A percentile compares a stretch with the other conserved stretches of the same genome.
These are phyloP conservation scores for Anacardium occidentale DNA, from an alignment of 345 rosid species.

Conservation along the genomic window DNA sequence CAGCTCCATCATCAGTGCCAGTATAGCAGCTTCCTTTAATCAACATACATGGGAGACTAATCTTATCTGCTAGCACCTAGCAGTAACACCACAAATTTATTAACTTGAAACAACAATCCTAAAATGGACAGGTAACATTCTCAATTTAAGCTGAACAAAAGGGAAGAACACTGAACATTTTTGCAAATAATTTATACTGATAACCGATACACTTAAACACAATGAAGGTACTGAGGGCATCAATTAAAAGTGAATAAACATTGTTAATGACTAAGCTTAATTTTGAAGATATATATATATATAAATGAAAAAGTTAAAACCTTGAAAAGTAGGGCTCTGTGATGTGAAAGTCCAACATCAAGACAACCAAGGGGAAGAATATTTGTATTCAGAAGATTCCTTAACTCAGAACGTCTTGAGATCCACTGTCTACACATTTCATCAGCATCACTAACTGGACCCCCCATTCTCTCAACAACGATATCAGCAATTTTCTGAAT, in stretches of 20 bases:
- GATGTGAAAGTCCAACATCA: slow-evolving; percentile 92
- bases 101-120: slow-evolving; percentile 24
- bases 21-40: slow-evolving; percentile 95
- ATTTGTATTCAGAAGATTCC: slow-evolving; percentile 52
- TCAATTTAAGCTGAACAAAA: not conserved
- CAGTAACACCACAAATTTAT: slow-evolving; percentile 27
- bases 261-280: slow-evolving; percentile 6
- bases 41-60: slow-evolving; percentile 89
- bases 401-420: slow-evolving; percentile 56
- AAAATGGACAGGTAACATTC: slow-evolving; percentile 9
- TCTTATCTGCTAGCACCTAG: slow-evolving; percentile 87
- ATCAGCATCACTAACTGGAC: slow-evolving; percentile 82
- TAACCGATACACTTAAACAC: slow-evolving; percentile 8
- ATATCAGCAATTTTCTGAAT: slow-evolving; percentile 85
- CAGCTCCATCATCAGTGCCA: slow-evolving; percentile 97
- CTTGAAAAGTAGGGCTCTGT: slow-evolving; percentile 96
- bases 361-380: slow-evolving; percentile 84
- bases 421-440: slow-evolving; percentile 78
- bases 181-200: slow-evolving; percentile 7
- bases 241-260: not conserved
- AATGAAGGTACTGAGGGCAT: not conserved
- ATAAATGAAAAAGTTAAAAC: slow-evolving; percentile 32
- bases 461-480: slow-evolving; percentile 92
- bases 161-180: not conserved
- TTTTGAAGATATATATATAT: not conserved